These are phyloP conservation scores for Podospora australis DNA, from an alignment of 495 filamentous ascomycete genomes.

Conservation along the genomic window DNA sequence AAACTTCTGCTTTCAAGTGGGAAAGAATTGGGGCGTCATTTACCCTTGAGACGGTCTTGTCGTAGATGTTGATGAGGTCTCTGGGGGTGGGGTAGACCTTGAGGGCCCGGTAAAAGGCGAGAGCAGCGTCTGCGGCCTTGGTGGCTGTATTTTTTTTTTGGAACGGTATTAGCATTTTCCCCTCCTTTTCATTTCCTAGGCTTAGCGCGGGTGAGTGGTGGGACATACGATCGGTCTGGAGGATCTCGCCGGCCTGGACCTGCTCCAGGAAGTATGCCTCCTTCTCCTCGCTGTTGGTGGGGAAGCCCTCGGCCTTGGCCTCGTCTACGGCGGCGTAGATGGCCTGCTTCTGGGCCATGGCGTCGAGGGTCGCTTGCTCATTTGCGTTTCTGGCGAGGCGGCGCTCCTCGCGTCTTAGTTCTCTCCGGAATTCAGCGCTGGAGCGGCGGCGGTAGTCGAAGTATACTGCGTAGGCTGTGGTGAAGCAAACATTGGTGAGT, in stretches of 20 bases:
- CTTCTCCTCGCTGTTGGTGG: conserved; percentile 82
- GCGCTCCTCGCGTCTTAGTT: conserved; percentile 75
- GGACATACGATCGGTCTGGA: conserved; percentile 50
- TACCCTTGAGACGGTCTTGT: conserved; percentile 93
- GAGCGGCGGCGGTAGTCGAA: conserved; percentile 91
- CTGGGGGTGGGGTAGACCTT: conserved; percentile 95
- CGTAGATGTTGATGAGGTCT: conserved; percentile 92
- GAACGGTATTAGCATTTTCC: no score
- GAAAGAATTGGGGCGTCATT: conserved; percentile 1
- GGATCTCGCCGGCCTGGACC: conserved; percentile 74
- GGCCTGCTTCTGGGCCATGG: conserved; percentile 59
- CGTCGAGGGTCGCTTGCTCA: conserved; percentile 64
- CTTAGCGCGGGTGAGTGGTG: background rate
- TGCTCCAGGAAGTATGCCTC: conserved; percentile 82
- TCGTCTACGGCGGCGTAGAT: conserved; percentile 66
- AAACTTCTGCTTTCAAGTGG: conserved; percentile 8
- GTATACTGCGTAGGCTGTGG: conserved; percentile 68
- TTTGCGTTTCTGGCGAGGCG: conserved; percentile 67
- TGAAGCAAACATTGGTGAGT: conserved; percentile 8
- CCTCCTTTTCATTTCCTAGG: no score
- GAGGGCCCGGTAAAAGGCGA: conserved; percentile 94
- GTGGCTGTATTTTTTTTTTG: no score
- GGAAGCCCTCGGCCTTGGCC: conserved; percentile 87
- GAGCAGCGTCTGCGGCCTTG: conserved; percentile 73
- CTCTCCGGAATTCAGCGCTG: conserved; percentile 79